phyloP scores from a whole-genome alignment of 257 asterid species.

The Capsicum chinense region DNA sequence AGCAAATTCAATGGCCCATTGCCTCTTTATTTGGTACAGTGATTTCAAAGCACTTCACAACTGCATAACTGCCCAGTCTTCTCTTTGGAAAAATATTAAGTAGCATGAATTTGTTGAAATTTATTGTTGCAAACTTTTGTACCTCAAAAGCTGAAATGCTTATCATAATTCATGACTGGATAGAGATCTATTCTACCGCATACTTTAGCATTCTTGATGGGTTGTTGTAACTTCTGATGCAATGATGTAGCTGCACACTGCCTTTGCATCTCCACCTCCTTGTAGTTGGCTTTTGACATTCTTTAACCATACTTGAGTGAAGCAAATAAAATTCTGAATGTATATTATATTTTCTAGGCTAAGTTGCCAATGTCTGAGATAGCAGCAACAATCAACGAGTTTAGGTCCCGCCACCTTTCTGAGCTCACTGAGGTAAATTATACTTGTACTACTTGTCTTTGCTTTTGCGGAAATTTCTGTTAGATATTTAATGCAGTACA shows the following conservation, averaged over 20 bases:
- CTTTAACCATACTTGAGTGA: not conserved
- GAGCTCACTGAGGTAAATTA: conserved; percentile 91
- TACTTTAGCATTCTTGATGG: conserved; percentile 17
- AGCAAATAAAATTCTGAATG: not conserved
- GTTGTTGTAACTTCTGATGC: conserved; percentile 17
- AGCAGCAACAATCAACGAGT: conserved; percentile 90
- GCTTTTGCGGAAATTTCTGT: not conserved
- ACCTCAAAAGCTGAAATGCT: not conserved
- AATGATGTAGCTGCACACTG: not conserved
- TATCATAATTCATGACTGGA: not conserved
- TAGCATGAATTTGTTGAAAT: not conserved
- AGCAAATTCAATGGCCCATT: not conserved
- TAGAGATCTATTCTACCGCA: conserved; percentile 11
- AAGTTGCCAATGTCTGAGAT: conserved; percentile 92
- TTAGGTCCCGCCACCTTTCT: conserved; percentile 95
- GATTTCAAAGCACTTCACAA: conserved; percentile 12
- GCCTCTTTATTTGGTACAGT: not conserved
- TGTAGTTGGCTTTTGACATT: conserved; percentile 3
- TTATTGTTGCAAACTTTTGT: not conserved
- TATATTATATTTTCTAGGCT: conserved; percentile 54
- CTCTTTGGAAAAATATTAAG: not conserved
- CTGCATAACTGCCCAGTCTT: not conserved
- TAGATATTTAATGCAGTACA: not conserved
- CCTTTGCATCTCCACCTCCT: conserved; percentile 1
- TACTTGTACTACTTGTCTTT: not conserved